Conservation (phyloP, 345 rosid genomes). For the Syzygium aqueum region DNA sequence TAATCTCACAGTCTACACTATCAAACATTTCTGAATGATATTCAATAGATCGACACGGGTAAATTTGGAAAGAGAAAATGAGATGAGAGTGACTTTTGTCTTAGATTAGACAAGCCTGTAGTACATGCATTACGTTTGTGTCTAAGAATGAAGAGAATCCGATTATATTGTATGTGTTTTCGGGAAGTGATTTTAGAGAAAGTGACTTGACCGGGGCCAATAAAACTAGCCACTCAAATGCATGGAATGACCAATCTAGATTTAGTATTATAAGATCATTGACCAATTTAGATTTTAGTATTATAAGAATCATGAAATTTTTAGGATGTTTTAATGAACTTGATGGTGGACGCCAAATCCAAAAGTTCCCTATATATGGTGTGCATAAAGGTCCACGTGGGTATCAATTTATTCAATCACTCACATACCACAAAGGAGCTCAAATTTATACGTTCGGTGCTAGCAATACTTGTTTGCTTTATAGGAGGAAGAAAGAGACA, state of each 20-base stretch:
- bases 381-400: background rate
- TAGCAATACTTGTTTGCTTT: background rate
- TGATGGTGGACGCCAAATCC: background rate
- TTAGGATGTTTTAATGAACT: background rate
- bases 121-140: background rate
- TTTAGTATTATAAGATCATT: background rate
- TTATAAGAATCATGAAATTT: background rate
- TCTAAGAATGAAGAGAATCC: background rate
- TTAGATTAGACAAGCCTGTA: background rate
- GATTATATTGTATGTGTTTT: background rate
- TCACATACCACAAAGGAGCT: background rate
- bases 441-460: background rate
- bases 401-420: background rate
- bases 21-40: background rate
- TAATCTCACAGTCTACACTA: background rate
- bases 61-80: background rate
- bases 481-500: background rate
- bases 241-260: background rate
- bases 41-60: background rate
- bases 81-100: background rate
- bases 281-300: background rate
- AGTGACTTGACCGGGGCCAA: background rate
- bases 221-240: background rate
- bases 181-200: background rate
- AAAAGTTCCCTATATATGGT: background rate